A percentile compares a stretch with the other conserved stretches of the same genome.
These are phyloP conservation scores for Suillus alpinus DNA, from an alignment of 768 basidiomycete species.

Conservation along the genomic window DNA sequence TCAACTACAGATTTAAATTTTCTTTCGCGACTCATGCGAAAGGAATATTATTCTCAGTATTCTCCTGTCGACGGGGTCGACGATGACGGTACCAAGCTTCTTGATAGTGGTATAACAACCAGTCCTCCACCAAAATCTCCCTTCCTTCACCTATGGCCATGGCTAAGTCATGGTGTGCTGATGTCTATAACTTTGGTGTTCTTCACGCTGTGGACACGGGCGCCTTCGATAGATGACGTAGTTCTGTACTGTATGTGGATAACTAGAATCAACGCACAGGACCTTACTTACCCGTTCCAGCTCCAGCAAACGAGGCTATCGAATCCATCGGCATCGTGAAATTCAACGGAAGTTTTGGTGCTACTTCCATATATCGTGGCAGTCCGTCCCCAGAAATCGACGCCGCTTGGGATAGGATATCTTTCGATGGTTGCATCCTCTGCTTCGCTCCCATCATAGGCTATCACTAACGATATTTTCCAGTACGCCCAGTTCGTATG, in stretches of 20 bases:
- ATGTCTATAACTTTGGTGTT: neutral
- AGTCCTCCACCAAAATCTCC: neutral
- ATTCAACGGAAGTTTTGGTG: slow-evolving; percentile 3
- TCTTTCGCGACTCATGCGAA: neutral
- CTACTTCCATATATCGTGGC: slow-evolving; percentile 2
- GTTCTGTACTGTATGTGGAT: neutral
- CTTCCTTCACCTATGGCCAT: neutral
- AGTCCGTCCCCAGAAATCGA: slow-evolving; percentile 8
- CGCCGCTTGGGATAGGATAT: slow-evolving; percentile 5
- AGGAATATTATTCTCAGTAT: neutral
- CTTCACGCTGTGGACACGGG: slow-evolving; percentile 7
- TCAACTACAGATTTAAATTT: neutral
- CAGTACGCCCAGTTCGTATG: slow-evolving; percentile 11
- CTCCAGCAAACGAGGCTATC: slow-evolving; percentile 9
- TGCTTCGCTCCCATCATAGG: neutral
- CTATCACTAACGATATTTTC: neutral
- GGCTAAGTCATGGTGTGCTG: slow-evolving; percentile 5
- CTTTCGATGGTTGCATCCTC: neutral
- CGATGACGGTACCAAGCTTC: neutral
- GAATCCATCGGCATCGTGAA: slow-evolving; percentile 3
- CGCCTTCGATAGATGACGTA: neutral
- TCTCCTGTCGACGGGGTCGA: neutral
- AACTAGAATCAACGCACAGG: neutral
- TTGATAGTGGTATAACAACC: neutral
- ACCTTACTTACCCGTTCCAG: neutral